Conservation (phyloP, 345 rosid species). For the Rubroshorea leprosula region DNA sequence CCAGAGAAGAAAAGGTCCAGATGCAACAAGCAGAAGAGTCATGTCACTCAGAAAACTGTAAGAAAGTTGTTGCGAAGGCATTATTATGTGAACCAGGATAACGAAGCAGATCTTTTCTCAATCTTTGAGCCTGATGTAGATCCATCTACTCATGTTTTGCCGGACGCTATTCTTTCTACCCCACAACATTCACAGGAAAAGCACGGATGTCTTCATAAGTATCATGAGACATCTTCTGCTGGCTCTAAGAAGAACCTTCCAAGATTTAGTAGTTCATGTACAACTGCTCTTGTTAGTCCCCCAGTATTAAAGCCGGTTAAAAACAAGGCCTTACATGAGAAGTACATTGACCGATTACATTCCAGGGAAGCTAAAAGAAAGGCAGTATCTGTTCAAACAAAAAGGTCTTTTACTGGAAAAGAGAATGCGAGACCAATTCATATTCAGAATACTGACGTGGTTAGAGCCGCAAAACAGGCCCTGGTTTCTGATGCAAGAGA, state of each 20-base stretch:
- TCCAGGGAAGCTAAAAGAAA: slow-evolving; percentile 76
- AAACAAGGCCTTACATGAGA: slow-evolving; percentile 72
- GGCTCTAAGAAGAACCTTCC: slow-evolving; percentile 31
- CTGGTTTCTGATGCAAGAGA: slow-evolving; percentile 48
- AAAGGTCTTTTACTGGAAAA: slow-evolving; percentile 26
- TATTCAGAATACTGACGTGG: slow-evolving; percentile 29
- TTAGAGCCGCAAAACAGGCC: slow-evolving; percentile 51
- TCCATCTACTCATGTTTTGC: slow-evolving; percentile 18
- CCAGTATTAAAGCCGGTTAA: slow-evolving; percentile 63
- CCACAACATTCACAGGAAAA: slow-evolving; percentile 34
- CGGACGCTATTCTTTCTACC: slow-evolving; percentile 34
- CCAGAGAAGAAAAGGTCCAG: slow-evolving; percentile 28
- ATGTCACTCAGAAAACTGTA: slow-evolving; percentile 40
- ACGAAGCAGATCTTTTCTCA: slow-evolving; percentile 63
- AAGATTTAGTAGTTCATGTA: slow-evolving; percentile 30
- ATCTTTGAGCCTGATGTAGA: slow-evolving; percentile 52
- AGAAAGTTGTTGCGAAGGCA: slow-evolving; percentile 64
- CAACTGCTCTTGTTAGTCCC: slow-evolving; percentile 40
- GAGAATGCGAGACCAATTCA: slow-evolving; percentile 33
- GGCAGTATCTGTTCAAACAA: slow-evolving; percentile 25
- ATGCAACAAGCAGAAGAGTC: slow-evolving; percentile 27
- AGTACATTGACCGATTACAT: slow-evolving; percentile 67
- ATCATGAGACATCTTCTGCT: slow-evolving; percentile 30
- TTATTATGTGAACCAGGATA: slow-evolving; percentile 30
- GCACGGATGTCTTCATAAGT: slow-evolving; percentile 35